phyloP scores from a whole-genome alignment of 169 alveolate genomes.

The Perkinsus chesapeaki region DNA sequence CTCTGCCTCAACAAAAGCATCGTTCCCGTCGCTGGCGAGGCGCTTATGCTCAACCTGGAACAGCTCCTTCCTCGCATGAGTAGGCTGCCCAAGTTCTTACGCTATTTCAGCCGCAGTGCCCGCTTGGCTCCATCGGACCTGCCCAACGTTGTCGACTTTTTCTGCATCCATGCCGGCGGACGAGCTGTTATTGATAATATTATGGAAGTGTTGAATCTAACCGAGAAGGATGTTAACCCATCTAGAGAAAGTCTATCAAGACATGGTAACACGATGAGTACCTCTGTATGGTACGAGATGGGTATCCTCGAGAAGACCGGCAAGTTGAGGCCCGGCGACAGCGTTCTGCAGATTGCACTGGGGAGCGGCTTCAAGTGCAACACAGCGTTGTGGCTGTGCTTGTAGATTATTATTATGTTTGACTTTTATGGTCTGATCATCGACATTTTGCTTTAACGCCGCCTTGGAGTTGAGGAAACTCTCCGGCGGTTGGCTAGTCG shows the following conservation, averaged over 20 bases:
- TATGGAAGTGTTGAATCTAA: neutral
- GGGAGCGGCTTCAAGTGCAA: slow-evolving; percentile 17
- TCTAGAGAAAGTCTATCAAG: neutral
- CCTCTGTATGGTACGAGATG: slow-evolving; percentile 13
- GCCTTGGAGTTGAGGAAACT: neutral
- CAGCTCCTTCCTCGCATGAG: slow-evolving; percentile 11
- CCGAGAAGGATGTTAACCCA: slow-evolving; percentile 10
- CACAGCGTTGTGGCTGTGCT: slow-evolving; percentile 12
- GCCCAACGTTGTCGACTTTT: slow-evolving; percentile 1
- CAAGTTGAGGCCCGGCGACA: neutral
- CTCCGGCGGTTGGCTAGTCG: neutral
- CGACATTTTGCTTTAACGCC: neutral
- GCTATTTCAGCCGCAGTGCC: neutral
- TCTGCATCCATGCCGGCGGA: slow-evolving; percentile 17
- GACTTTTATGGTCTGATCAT: neutral
- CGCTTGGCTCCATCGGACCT: neutral
- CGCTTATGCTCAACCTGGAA: neutral
- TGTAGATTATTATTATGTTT: neutral
- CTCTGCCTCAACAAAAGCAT: neutral
- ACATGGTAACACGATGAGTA: slow-evolving; percentile 7
- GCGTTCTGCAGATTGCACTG: slow-evolving; percentile 11
- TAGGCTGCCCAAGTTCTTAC: neutral
- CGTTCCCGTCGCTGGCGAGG: slow-evolving; percentile 15
- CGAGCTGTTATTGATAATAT: slow-evolving; percentile 9
- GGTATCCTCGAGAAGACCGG: neutral